phyloP scores from a whole-genome alignment of 352 stramenopile species.

The Globisporangium parvum region DNA sequence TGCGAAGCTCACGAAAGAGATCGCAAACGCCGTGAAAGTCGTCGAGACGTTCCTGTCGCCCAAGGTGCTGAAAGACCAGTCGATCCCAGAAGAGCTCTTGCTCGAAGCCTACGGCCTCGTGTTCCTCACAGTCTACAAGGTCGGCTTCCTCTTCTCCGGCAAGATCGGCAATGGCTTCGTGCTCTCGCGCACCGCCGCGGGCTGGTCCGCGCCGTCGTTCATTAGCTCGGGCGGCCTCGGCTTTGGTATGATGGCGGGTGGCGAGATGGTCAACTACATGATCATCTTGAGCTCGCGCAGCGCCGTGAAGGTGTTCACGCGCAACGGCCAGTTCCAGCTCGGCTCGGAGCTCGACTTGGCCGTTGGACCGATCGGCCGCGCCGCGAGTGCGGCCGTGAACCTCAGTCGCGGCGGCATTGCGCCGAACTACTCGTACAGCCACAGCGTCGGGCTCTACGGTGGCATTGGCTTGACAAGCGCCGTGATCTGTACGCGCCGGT shows the following conservation, averaged over 20 bases:
- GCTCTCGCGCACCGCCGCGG: constrained; percentile 60
- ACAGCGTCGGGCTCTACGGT: constrained; percentile 69
- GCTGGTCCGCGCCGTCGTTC: constrained; percentile 74
- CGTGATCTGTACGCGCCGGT: constrained; percentile 71
- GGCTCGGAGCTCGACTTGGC: constrained; percentile 69
- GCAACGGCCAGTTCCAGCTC: constrained; percentile 71
- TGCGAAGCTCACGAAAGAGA: constrained; percentile 57
- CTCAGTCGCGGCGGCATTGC: constrained; percentile 52
- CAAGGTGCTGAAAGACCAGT: constrained; percentile 75
- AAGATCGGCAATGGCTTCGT: constrained; percentile 77
- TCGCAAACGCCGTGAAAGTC: constrained; percentile 52
- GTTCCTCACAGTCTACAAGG: constrained; percentile 81
- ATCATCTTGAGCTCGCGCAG: constrained; percentile 67
- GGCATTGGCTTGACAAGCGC: constrained; percentile 63
- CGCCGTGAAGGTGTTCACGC: constrained; percentile 75
- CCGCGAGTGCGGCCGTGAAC: constrained; percentile 57
- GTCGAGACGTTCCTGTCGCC: constrained; percentile 69
- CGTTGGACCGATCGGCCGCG: constrained; percentile 61
- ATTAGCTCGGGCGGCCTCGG: constrained; percentile 61
- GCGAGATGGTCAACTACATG: constrained; percentile 79
- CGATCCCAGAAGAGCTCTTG: constrained; percentile 70
- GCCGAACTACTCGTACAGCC: constrained; percentile 79
- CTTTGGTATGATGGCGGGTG: constrained; percentile 83
- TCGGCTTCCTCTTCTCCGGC: constrained; percentile 71
- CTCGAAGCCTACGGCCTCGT: constrained; percentile 69